Evolutionary conservation across 2,329 filamentous ascomycete species (phyloP), one percentile per base, ranked within the genome.

Genomic region (Colletotrichum musicola): DNA sequence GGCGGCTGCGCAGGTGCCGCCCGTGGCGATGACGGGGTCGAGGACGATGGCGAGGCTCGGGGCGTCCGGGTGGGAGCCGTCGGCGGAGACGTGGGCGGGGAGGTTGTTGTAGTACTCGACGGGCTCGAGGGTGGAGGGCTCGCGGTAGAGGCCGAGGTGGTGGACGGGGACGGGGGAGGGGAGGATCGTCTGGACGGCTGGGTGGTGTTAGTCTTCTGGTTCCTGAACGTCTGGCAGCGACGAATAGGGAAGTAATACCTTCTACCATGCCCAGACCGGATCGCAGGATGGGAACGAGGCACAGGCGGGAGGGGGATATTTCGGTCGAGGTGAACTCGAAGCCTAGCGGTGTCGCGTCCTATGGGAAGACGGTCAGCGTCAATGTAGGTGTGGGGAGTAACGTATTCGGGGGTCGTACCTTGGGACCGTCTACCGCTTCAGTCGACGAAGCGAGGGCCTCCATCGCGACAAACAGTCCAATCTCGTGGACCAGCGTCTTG

Each of bases 21-120:
- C 95, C 0, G 96, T 98, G 1, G 95, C 96, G 76, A 98, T 97
- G 73, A 98, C 89, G 4, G 95, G 96, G 77, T 98, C 95, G 55
- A 97, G 88, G 62, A 98, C 84, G 76, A 98, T 92, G 68, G 94
- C 94, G 13, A 97, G 85, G 68, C 79, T 84, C 51, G 82, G 82
- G 50, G 77, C 74, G 44, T 73, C 69, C 50, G 81, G 75, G 57
- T 58, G 77, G 40, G 80, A 77, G 71, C 82, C 82, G 53, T 76
- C 75, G 46, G 77, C 73, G 51, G 76, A 69, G 46, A 84, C 78
- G 81, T 93, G 92, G 81, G 93, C 91, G 42, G 94, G 94, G 20
- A 98, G 90, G 81, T 97, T 97, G 85, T 98, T 98, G 88, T 98
- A 98, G 87, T 98, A 97, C 82, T 97, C 95, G 67, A 98, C 95